A percentile compares a stretch with the other conserved stretches of the same genome.
Conservation (phyloP, 2,329 filamentous ascomycete genomes). For the Aspergillus japonicus region DNA sequence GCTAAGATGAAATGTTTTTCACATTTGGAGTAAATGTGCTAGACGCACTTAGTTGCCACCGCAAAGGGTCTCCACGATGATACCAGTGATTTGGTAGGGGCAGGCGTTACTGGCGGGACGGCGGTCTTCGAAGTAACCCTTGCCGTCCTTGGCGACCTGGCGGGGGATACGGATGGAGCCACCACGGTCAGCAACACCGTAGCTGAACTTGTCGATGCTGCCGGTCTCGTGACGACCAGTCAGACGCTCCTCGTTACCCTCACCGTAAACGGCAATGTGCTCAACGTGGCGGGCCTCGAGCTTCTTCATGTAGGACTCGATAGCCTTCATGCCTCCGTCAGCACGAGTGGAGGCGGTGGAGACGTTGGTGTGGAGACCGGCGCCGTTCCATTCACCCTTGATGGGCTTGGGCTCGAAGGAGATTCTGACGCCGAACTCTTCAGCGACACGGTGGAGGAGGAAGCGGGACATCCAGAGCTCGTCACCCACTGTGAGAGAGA, state of each 20-base stretch:
- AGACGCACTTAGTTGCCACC: slow-evolving; percentile 38
- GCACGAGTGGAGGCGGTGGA: slow-evolving; percentile 83
- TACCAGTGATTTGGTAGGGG: slow-evolving; percentile 80
- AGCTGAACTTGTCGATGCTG: slow-evolving; percentile 87
- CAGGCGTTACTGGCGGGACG: slow-evolving; percentile 82
- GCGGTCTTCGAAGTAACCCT: slow-evolving; percentile 90
- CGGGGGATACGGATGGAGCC: slow-evolving; percentile 90
- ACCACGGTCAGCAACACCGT: slow-evolving; percentile 93
- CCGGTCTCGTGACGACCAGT: slow-evolving; percentile 95
- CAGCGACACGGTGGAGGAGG: slow-evolving; percentile 84
- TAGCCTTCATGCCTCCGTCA: slow-evolving; percentile 93
- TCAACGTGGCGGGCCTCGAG: slow-evolving; percentile 73
- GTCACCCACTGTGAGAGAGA: slow-evolving; percentile 69
- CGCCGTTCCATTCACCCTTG: slow-evolving; percentile 94
- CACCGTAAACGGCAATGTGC: slow-evolving; percentile 91
- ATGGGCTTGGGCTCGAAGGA: slow-evolving; percentile 96
- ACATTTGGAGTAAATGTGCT: slow-evolving; percentile 18
- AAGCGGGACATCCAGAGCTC: slow-evolving; percentile 93
- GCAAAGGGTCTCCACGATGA: slow-evolving; percentile 69
- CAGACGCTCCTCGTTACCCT: slow-evolving; percentile 92
- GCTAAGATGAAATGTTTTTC: slow-evolving; percentile 35
- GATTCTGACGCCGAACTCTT: slow-evolving; percentile 95
- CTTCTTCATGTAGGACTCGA: slow-evolving; percentile 83
- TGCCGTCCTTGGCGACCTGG: slow-evolving; percentile 79
- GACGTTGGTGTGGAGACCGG: slow-evolving; percentile 91